Base-by-base conservation (phyloP, 164 flowering plant species). In the Akebia trifoliata region DNA sequence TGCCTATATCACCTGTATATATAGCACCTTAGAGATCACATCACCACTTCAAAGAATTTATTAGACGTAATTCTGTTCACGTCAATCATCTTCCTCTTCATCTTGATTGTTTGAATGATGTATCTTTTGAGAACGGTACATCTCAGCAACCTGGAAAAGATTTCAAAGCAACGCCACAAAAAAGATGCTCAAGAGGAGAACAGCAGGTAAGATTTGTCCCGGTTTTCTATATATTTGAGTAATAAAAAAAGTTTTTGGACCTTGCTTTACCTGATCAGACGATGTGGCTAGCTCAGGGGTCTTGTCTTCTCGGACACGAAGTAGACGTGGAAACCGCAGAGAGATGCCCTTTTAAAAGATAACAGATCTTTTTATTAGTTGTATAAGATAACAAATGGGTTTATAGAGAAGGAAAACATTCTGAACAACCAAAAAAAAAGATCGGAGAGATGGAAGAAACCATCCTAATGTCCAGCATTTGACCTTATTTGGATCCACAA, bases 281-380 rank as follows among this genome's bases (percentile, higher is more conserved):
- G 95, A 74, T 28, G 95, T 61, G 36, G 95, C 95, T 66, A 83
- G 74, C 82, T 94, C 99, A n/a, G 99, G 99, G 55, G 49, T 65
- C 70, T 94, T 94, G 51, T 94, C 97, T 60, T 84, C 93, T 49
- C 96, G 78, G 24, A 85, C 71, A 58, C 93, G 86, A 43, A 87
- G 37, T 24, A 87, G 70, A 18, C 97, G 90, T 21, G 96, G 99
- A 76, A 94, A 94, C 28, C 99, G 75, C 6, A 94, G 86, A 26
- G 99, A 90, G 49, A 90, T 94, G 20, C 99, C 99, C 99, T 90
- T 53, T 54, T 39, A 32, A 40, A 69, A 70, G 34, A 62, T 10
- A 24, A 69, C n/a, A n/a, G n/a, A n/a, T n/a, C n/a, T n/a, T n/a
- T n/a, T n/a, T n/a, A n/a, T n/a, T n/a, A n/a, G n/a, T 90, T 53